Evolutionary conservation across 768 basidiomycete species (phyloP), one percentile per base, ranked within the genome.

Genomic region (Suillus hirtellus): DNA sequence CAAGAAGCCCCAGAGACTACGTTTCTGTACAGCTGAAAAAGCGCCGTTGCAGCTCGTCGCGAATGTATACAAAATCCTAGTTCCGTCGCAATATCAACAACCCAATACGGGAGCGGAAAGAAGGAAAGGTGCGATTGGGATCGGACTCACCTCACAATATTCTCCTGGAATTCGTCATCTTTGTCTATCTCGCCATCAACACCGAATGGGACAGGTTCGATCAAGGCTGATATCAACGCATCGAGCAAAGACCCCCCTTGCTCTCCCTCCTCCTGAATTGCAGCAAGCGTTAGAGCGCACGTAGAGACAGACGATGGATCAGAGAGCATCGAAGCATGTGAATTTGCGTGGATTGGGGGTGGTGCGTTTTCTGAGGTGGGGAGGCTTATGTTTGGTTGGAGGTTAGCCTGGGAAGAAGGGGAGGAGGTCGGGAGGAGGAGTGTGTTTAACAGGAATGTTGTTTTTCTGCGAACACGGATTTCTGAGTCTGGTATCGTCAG

Each of bases 321-420:
- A 49, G 47, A 49, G 21, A 49, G 47, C 47, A 49, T 47, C 21
- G 46, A 49, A 3, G 47, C 47, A 27, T 49, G 47, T 1, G 47
- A 24, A 49, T 49, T 92, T 34, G 85, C 79, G 71, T 90, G 84
- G n/a, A 90, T 79, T 0, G 2, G 21, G 6, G 21, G 47, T 24
- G 81, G 79, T 54, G 71, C 69, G 17, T 67, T 71, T 37, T 60
- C 27, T 8, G 72, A 68, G 8, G 67, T 61, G 27, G 75, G 68
- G 1, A 72, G 60, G 43, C 72, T 72, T 47, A 71, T 52, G 40
- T 62, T 62, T 1, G 61, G 63, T 11, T 69, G 34, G 5, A 66
- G 9, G 21, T 34, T n/a, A n/a, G 14, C 54, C 1, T 24, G 54
- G 3, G 47, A 47, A 12, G 35, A 4, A 31, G 27, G n/a, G n/a